Conservation (phyloP, 1,139 yeast genomes). For the Ashbya aceris region DNA sequence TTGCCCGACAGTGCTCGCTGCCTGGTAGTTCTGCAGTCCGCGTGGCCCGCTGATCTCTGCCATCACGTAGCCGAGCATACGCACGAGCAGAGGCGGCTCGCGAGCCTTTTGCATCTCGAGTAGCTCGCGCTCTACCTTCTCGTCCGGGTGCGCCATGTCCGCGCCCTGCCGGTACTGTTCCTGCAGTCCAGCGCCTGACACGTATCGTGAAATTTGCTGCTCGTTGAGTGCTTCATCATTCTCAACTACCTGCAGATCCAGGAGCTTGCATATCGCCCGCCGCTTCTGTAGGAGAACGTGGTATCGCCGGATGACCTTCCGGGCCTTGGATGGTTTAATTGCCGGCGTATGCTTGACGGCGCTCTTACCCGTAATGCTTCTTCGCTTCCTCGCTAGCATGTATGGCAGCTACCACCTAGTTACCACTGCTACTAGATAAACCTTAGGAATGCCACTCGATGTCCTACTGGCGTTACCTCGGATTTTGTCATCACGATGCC, state of each 20-base stretch:
- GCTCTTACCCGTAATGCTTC: conserved; percentile 33
- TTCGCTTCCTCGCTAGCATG: conserved; percentile 19
- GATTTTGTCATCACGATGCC: not conserved
- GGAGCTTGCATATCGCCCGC: conserved; percentile 31
- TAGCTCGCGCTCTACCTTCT: conserved; percentile 12
- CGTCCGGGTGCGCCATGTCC: conserved; percentile 4
- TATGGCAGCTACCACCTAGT: not conserved
- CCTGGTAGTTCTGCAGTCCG: conserved; percentile 66
- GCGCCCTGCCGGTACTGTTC: conserved; percentile 4
- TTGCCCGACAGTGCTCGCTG: conserved; percentile 86
- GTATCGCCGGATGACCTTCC: conserved; percentile 58
- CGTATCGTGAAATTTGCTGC: not conserved
- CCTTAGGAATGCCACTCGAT: too few relatives aligned
- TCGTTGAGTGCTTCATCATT: conserved; percentile 12
- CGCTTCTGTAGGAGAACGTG: conserved; percentile 53
- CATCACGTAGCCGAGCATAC: conserved; percentile 44
- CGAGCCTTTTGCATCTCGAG: conserved; percentile 10
- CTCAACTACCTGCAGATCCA: conserved; percentile 14
- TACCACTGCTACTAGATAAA: not conserved
- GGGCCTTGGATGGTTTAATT: conserved; percentile 58
- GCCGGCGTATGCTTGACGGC: conserved; percentile 24
- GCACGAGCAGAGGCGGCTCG: conserved; percentile 13
- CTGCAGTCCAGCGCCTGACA: not conserved
- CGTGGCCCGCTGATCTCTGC: conserved; percentile 54
- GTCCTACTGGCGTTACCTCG: not conserved